These are phyloP conservation scores for Fusarium pseudoanthophilum DNA, from an alignment of 2,329 filamentous ascomycete genomes.

Conservation along the genomic window DNA sequence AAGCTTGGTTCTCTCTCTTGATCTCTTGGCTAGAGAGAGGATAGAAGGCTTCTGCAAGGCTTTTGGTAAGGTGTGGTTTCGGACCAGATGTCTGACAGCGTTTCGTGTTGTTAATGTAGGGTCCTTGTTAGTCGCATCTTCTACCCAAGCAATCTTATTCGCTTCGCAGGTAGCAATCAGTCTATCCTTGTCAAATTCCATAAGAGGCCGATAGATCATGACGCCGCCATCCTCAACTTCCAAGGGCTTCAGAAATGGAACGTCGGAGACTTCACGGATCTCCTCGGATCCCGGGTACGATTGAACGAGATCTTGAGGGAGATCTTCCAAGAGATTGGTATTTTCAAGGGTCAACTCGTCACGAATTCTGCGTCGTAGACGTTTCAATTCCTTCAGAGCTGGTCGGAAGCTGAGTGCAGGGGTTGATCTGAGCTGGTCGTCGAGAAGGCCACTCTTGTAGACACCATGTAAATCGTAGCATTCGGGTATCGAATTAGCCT, in stretches of 20 bases:
- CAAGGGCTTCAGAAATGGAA: conserved; percentile 51
- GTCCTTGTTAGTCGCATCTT: conserved; percentile 86
- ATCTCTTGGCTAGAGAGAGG: conserved; percentile 66
- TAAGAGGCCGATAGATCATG: conserved; percentile 73
- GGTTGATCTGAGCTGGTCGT: conserved; percentile 53
- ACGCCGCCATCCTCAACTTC: conserved; percentile 73
- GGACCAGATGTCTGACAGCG: conserved; percentile 75
- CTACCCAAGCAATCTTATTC: conserved; percentile 78
- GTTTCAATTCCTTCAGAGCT: conserved; percentile 44
- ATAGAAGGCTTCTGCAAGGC: conserved; percentile 76
- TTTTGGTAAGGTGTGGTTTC: conserved; percentile 69
- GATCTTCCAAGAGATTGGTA: conserved; percentile 9
- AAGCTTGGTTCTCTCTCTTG: conserved; percentile 55
- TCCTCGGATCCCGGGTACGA: conserved; percentile 44
- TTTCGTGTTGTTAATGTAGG: conserved; percentile 82
- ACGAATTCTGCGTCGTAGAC: conserved; percentile 45
- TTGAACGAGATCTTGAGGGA: conserved; percentile 37
- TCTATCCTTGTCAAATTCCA: conserved; percentile 76
- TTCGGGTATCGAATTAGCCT: conserved; percentile 79
- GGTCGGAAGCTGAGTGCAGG: conserved; percentile 55
- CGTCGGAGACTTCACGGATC: conserved; percentile 28
- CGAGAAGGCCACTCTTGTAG: conserved; percentile 70
- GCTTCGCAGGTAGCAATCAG: conserved; percentile 79
- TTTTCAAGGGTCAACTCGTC: conserved; percentile 44
- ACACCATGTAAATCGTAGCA: conserved; percentile 80